Conservation (phyloP, 495 filamentous ascomycete species). For the Monascus purpureus region DNA sequence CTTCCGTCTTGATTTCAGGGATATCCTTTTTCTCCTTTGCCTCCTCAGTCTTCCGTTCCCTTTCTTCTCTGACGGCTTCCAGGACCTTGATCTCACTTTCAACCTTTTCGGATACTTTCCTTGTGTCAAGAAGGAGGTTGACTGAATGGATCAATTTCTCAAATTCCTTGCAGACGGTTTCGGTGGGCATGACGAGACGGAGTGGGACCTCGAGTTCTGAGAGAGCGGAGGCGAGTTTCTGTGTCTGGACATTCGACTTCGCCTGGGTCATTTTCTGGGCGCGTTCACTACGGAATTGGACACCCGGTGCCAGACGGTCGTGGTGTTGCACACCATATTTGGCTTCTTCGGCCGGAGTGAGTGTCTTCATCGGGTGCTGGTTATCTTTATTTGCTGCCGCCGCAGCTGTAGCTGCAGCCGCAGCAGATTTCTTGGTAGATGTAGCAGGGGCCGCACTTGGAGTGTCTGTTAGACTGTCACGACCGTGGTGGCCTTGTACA, state of each 20-base stretch:
- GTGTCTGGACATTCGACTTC: constrained; percentile 69
- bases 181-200: constrained; percentile 74
- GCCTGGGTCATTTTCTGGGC: constrained; percentile 69
- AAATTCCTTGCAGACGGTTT: constrained; percentile 62
- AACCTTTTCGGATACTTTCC: constrained; percentile 75
- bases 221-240: constrained; percentile 64
- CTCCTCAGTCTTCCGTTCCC: constrained; percentile 30
- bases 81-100: constrained; percentile 68
- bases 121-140: constrained; percentile 58
- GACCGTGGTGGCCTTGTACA: constrained; percentile 17
- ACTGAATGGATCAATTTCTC: constrained; percentile 68
- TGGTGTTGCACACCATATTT: constrained; percentile 75
- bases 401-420: constrained; percentile 12
- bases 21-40: constrained; percentile 14
- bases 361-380: constrained; percentile 45
- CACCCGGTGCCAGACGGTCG: constrained; percentile 61
- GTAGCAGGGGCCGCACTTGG: constrained; percentile 16
- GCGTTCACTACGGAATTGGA: constrained; percentile 73
- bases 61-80: constrained; percentile 47
- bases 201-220: constrained; percentile 67
- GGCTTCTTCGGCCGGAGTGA: constrained; percentile 58
- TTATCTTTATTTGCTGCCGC: constrained; percentile 21
- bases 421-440: constrained; percentile 42
- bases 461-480: constrained; percentile 26
- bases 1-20: constrained; percentile 24